phyloP scores from a whole-genome alignment of 176 grass and related monocot genomes.

The Themeda triandra region DNA sequence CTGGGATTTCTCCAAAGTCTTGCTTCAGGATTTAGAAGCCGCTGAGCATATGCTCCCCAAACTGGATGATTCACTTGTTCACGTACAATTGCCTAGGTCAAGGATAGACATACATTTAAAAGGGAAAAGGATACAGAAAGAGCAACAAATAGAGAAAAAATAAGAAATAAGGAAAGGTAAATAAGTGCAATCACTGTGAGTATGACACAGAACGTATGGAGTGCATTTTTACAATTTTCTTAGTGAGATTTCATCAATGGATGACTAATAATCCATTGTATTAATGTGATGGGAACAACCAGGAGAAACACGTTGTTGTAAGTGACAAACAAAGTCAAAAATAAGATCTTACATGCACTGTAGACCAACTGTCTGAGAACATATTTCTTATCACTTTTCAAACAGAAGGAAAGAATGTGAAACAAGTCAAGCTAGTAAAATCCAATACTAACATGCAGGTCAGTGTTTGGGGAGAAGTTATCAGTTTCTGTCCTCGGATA shows the following conservation, averaged over 20 bases:
- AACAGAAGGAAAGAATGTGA: conserved; percentile 19
- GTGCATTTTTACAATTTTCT: conserved; percentile 2
- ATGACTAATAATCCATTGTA: conserved; percentile 5
- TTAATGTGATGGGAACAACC: background rate
- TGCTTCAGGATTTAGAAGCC: conserved; percentile 73
- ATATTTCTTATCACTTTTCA: background rate
- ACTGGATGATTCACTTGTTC: conserved; percentile 69
- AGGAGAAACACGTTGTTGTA: background rate
- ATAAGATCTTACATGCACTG: background rate
- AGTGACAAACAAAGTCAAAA: background rate
- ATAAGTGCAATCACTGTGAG: background rate
- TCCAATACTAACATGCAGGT: conserved; percentile 68
- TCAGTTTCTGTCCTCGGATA: conserved; percentile 98
- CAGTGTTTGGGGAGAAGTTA: conserved; percentile 89
- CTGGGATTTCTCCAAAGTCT: conserved; percentile 96
- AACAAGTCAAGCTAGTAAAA: conserved; percentile 16
- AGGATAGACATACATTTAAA: conserved; percentile 26
- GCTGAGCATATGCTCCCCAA: conserved; percentile 84
- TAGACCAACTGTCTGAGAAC: conserved; percentile 3
- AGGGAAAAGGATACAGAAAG: conserved; percentile 1
- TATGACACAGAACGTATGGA: background rate
- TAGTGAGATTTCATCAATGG: background rate
- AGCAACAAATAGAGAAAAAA: background rate
- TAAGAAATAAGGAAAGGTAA: conserved; percentile 3
- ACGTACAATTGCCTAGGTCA: conserved; percentile 58